Base-by-base conservation (phyloP, 768 basidiomycete species). In the Hypsizygus marmoreus region DNA sequence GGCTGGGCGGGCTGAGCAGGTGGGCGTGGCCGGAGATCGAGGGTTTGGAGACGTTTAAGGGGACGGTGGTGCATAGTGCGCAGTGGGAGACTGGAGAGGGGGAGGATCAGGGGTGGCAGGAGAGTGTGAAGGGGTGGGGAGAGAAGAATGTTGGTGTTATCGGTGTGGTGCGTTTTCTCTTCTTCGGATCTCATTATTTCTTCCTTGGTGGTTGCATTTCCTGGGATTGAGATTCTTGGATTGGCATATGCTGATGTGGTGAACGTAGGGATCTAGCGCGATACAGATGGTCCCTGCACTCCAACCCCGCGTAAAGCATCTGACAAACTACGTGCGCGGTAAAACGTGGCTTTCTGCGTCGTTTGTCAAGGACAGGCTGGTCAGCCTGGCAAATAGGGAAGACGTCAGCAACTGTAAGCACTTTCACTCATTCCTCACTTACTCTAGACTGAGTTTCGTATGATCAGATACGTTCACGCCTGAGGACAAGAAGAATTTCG, bases 11-110 rank as follows among this genome's bases (percentile, higher is more conserved):
- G 9, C 59, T 84, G 34, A 81, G 77, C 38, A 62, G 79, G 6
- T 86, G 82, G 82, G 68, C 73, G 20, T 86, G 83, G 86, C 86
- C 86, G 2, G 74, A 82, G 33, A 84, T 87, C 33, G 60, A 68
- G 7, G 84, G 83, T 3, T 58, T 86, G 22, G 62, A 78, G 12
- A 66, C 61, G 6, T 88, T 82, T 63, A 65, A 74, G 49, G 86
- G 86, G 4, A 70, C 65, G 39, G 60, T 85, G 11, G 63, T 83
- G 1, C 86, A 89, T 53, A 81, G 79, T n/a, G 86, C 84, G 0
- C 58, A 74, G 1, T 86, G 84, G 80, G 74, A 79, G 19, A 67
- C 63, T 23, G 70, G 60, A 9, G 60, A 70, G 26, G 60, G 59
- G 12, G 65, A 67, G 17, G 53, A 51, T 10, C 53, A 55, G n/a